Conservation (phyloP, 2,329 filamentous ascomycete species). For the Trichoderma sp. region DNA sequence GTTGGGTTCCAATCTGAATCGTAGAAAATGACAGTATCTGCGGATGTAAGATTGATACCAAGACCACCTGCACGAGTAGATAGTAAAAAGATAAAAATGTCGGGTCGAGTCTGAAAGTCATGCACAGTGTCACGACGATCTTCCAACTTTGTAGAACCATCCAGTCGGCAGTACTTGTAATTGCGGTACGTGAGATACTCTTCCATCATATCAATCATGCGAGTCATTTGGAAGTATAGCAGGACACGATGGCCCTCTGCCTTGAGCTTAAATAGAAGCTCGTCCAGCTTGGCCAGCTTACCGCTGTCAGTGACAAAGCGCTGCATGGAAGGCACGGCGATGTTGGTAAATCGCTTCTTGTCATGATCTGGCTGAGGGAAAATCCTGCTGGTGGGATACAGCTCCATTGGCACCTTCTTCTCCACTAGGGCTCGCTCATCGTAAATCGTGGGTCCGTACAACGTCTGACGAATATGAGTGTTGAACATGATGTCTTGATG, state of each 20-base stretch:
- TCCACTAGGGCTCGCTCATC: slow-evolving; percentile 76
- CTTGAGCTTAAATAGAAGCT: slow-evolving; percentile 86
- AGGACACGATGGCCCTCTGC: slow-evolving; percentile 89
- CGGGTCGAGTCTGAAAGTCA: slow-evolving; percentile 91
- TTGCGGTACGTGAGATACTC: slow-evolving; percentile 98
- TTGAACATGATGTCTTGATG: slow-evolving; percentile 79
- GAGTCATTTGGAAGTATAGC: slow-evolving; percentile 99
- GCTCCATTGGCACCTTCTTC: slow-evolving; percentile 66
- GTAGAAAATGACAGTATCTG: slow-evolving; percentile 99
- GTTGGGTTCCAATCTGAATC: slow-evolving; percentile 99
- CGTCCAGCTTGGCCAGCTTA: slow-evolving; percentile 89
- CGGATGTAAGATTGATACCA: slow-evolving; percentile 94
- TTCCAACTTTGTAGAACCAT: slow-evolving; percentile 95
- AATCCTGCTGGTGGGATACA: slow-evolving; percentile 64
- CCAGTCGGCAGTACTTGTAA: slow-evolving; percentile 96
- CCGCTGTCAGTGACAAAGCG: slow-evolving; percentile 97
- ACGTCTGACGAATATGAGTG: slow-evolving; percentile 66
- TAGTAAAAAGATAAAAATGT: slow-evolving; percentile 95
- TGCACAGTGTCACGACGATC: slow-evolving; percentile 94
- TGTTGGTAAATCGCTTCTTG: slow-evolving; percentile 84
- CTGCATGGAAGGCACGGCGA: slow-evolving; percentile 92
- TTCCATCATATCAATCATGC: slow-evolving; percentile 99
- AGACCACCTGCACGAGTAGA: slow-evolving; percentile 96
- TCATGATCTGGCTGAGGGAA: slow-evolving; percentile 78
- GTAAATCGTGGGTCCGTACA: slow-evolving; percentile 66